Evolutionary conservation across 2,329 filamentous ascomycete species (phyloP).

Genomic region (Colletotrichum caudatum): DNA sequence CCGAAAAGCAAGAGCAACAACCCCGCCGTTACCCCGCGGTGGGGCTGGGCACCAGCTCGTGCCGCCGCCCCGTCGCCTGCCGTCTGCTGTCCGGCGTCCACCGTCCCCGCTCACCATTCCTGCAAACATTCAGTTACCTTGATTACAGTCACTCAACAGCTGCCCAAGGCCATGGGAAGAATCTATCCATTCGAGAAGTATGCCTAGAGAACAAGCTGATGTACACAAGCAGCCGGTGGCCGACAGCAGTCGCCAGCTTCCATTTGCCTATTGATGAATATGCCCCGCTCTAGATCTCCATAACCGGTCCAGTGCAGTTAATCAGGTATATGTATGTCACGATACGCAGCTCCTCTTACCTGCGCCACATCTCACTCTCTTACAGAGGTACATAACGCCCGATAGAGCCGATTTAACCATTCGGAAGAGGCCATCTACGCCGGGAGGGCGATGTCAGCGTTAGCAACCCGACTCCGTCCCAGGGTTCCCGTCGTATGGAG

Average conservation of each 20-base stretch:
- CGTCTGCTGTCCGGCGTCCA: not conserved
- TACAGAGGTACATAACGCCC: too few species aligned
- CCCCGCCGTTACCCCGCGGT: slow-evolving; percentile 36
- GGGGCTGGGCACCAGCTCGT: slow-evolving; percentile 12
- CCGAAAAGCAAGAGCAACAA: slow-evolving; percentile 1
- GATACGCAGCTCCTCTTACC: too few species aligned
- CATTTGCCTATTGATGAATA: not conserved
- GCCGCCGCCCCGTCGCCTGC: slow-evolving; percentile 1
- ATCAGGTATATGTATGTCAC: too few species aligned
- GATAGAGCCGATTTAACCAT: too few species aligned
- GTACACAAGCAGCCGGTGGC: not conserved
- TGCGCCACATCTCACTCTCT: too few species aligned
- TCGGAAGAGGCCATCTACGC: too few species aligned
- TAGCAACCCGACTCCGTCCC: not conserved
- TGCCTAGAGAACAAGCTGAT: not conserved
- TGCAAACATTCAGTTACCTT: not conserved
- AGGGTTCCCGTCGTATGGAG: not conserved
- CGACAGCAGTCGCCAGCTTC: not conserved
- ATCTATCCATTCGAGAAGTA: not conserved
- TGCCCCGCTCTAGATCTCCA: not conserved
- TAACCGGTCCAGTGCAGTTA: too few species aligned
- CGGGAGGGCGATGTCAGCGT: not conserved
- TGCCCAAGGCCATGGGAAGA: not conserved
- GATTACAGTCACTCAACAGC: not conserved
- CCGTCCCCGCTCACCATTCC: not conserved